Base-by-base conservation (phyloP, 768 basidiomycete species). In the Lentinula boryana region DNA sequence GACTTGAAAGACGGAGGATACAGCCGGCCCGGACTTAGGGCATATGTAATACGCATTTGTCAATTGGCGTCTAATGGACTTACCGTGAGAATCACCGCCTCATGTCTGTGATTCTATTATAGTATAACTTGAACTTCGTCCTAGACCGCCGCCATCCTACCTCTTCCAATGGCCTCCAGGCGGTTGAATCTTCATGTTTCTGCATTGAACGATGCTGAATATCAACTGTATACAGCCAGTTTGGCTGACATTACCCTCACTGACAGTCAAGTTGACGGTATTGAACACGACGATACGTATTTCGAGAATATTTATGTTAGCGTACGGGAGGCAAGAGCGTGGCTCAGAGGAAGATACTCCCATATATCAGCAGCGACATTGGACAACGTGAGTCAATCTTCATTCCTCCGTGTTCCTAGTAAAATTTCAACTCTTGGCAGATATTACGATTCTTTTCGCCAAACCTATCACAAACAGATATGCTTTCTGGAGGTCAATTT, bases 151-250 rank as follows among this genome's bases (percentile, higher is more conserved):
- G 12, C 13, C 50, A 51, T 33, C 32, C 32, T 35, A n/a, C 15
- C 15, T 18, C 50, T 12, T 27, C 41, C 32, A n/a, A 60, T 60
- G 58, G 38, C 58, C 33, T 52, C 32, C 9, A 31, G 58, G 50
- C 49, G 58, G 12, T 57, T 63, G 13, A 56, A 63, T 21, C 80
- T 92, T 5, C 90, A 93, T 64, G 77, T 84, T 18, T 91, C 91
- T 38, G 90, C 90, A 0, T 84, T 92, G 62, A 90, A 80, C 65
- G 83, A 91, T 70, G 73, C 76, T 16, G 90, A 92, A 70, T 92
- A 91, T 70, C 70, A 75, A 13, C 69, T 86, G 21, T 92, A 88
- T 73, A 90, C 87, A 0, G 62, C 79, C 1, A 82, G 84, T 41
- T 74, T 92, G 44, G 69, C 70, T 52, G 87, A 86, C 62, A 75